Evolutionary conservation across 176 grass and related monocot genomes (phyloP), one percentile per base, ranked within the genome.

Genomic region (Cenchrus americanus): DNA sequence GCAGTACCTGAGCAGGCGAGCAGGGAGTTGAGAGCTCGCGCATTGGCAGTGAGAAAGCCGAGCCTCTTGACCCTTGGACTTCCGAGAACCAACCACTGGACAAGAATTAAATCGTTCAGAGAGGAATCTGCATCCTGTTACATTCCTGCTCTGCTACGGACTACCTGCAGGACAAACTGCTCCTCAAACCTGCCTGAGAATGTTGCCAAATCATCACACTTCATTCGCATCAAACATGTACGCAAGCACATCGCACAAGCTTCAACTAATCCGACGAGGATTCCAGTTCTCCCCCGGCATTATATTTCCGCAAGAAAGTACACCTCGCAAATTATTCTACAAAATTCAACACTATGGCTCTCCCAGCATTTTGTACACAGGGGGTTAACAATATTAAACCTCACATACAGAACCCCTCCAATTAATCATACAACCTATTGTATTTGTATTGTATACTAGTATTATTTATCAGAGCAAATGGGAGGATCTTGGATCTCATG

Each of bases 341-440:
- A 62, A 42, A 77, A 61, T 43, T 55, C 8, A 21, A 14, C 13
- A 60, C 4, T 21, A 44, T 69, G 34, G 43, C 43, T 62, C 14
- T 43, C 69, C 61, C 43, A 19, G 8, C 83, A 75, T 64, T 90
- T 80, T 83, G 80, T 84, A 87, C 61, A 90, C 15, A n/a, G 49
- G 62, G 62, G 57, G 24, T 77, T 49, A 55, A 17, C 26, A 89
- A 77, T 74, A 26, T 1, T n/a, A 27, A 69, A 64, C 66, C 32
- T 37, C 40, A 0, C 49, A 62, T 73, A 40, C 7, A 17, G 6
- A 52, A 66, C 3, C 57, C 66, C 84, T 24, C 2, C 0, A 61
- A 11, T 81, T 77, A 65, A 79, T 60, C 19, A 53, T 59, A 53
- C 42, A 24, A 10, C 43, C 43, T 83, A 58, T 17, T 54, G 7